Base-by-base conservation (phyloP, 192 early-diverging fungal genomes). In the Mortierella alpina region DNA sequence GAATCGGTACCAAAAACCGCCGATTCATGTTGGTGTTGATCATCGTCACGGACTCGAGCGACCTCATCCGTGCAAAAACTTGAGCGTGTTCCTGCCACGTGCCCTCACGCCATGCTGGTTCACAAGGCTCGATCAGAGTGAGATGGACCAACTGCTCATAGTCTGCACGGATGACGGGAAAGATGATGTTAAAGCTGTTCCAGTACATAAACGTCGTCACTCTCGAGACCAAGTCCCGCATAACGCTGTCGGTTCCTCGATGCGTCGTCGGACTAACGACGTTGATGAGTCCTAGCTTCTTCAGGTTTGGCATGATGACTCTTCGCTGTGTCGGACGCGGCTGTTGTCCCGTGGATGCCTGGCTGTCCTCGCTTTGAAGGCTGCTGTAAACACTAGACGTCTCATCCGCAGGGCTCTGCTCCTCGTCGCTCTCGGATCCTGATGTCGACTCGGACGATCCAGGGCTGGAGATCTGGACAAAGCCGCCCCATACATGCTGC, bases 111-210 rank as follows among this genome's bases (percentile, higher is more conserved):
- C 73, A 75, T 6, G 73, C 73, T 14, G 73, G 73, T 13, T 68
- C 73, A 51, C 65, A 59, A 1, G 73, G 63, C 15, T 75, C 73
- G 20, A 75, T 53, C 22, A 75, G 12, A 12, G 51, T 68, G 10
- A 75, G 65, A 40, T 75, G 22, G 31, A 17, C 51, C 9, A 75
- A 46, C 4, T 62, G 62, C 4, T 50, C 51, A 41, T 63, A 75
- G 0, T 45, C 4, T 13, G 73, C 48, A 18, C 66, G 48, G 12
- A 75, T 41, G 0, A 75, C 55, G 9, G 73, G 73, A 23, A 75
- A 75, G 13, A 75, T 14, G 13, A 75, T 75, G 51, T 75, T 75
- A 31, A 75, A 68, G 45, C 73, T 68, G 59, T 75, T 68, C 65
- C 73, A 67, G n/a, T 75, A 58, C 7, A 75, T 41, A 54, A 68